These are phyloP conservation scores for Beauveria sp. DNA, from an alignment of 2,329 filamentous ascomycete species.

Conservation along the genomic window DNA sequence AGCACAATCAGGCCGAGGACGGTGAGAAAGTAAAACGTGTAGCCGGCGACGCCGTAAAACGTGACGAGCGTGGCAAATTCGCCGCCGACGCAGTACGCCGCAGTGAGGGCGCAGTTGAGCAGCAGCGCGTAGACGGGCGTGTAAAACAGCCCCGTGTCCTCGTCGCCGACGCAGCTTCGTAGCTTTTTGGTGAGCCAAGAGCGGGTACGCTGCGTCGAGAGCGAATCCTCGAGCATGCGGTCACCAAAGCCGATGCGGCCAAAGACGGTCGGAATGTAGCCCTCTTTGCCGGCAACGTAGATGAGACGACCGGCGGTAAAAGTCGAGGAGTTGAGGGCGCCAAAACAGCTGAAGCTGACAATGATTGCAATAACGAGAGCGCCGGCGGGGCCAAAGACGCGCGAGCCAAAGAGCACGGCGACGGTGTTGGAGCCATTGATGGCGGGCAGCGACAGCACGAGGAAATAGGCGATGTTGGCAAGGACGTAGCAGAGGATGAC, in stretches of 20 bases:
- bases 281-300: constrained; percentile 91
- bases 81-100: constrained; percentile 73
- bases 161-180: constrained; percentile 62
- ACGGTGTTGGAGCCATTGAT: constrained; percentile 90
- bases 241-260: constrained; percentile 68
- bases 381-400: constrained; percentile 81
- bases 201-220: constrained; percentile 39
- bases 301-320: constrained; percentile 90
- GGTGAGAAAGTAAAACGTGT: constrained; percentile 94
- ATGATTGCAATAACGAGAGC: constrained; percentile 79
- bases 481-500: constrained; percentile 87
- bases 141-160: constrained; percentile 73
- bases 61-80: constrained; percentile 89
- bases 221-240: constrained; percentile 26
- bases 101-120: constrained; percentile 69
- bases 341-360: constrained; percentile 87
- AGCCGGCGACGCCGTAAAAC: constrained; percentile 95
- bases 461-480: constrained; percentile 88
- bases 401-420: constrained; percentile 85
- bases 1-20: constrained; percentile 90
- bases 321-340: constrained; percentile 85
- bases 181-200: constrained; percentile 53
- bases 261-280: constrained; percentile 79
- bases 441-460: constrained; percentile 73
- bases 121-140: constrained; percentile 90